phyloP scores from a whole-genome alignment of 768 basidiomycete species.

The Trametes cingulata region DNA sequence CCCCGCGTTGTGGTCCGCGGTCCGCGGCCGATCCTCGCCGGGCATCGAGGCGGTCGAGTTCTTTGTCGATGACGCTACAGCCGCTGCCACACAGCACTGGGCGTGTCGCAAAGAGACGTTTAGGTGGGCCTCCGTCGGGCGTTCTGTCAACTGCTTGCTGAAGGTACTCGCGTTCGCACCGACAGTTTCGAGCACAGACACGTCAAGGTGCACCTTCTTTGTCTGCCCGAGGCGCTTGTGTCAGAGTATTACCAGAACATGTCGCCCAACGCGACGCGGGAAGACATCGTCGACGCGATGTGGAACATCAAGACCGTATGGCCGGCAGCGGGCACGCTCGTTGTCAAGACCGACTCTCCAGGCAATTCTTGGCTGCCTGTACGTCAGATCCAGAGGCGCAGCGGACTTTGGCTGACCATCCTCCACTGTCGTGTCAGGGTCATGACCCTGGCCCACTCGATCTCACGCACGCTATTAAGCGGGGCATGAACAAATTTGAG shows the following conservation, averaged over 20 bases:
- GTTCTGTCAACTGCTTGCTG: too few species aligned
- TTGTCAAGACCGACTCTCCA: conserved; percentile 8
- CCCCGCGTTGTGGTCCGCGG: conserved; percentile 22
- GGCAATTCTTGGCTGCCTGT: conserved; percentile 15
- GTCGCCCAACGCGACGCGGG: conserved; percentile 6
- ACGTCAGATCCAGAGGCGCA: background rate
- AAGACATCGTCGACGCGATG: conserved; percentile 13
- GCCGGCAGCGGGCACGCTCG: conserved; percentile 21
- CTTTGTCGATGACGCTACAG: conserved; percentile 21
- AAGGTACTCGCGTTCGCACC: too few species aligned
- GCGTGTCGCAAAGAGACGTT: conserved; percentile 3
- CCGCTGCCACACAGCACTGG: conserved; percentile 20
- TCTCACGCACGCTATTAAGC: conserved; percentile 19
- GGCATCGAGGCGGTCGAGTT: conserved; percentile 16
- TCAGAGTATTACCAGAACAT: conserved; percentile 8
- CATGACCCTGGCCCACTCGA: conserved; percentile 24
- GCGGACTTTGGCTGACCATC: background rate
- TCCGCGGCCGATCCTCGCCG: conserved; percentile 8
- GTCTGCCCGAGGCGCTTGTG: conserved; percentile 20
- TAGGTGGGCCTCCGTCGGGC: background rate
- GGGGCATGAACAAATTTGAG: conserved; percentile 22
- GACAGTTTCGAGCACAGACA: conserved; percentile 7
- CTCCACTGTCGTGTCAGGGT: background rate
- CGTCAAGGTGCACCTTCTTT: conserved; percentile 22
- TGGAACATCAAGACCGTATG: conserved; percentile 22